A percentile compares a stretch with the other conserved stretches of the same genome.
Evolutionary conservation across 352 stramenopile species (phyloP).

Genomic region (Phytophthora litchii): DNA sequence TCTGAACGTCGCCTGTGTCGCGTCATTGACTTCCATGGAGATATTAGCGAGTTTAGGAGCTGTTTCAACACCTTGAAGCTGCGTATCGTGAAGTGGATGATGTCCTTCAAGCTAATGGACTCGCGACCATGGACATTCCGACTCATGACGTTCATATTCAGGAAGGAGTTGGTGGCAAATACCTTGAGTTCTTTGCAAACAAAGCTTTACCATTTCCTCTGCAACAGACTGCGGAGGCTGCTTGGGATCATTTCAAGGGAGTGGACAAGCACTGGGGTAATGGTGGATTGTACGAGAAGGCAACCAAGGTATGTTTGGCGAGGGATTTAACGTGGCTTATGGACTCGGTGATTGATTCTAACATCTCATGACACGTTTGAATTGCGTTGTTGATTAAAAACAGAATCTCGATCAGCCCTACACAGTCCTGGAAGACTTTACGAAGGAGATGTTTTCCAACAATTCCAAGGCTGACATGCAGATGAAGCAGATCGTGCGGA

Average conservation of each 20-base stretch:
- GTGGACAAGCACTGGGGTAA: constrained; percentile 24
- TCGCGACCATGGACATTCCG: constrained; percentile 18
- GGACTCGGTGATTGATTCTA: neutral
- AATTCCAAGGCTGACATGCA: constrained; percentile 22
- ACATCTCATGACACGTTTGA: too few species aligned
- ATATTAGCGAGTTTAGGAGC: constrained; percentile 28
- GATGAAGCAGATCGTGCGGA: constrained; percentile 27
- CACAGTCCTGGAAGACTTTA: constrained; percentile 26
- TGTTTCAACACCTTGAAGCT: constrained; percentile 30
- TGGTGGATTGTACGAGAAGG: constrained; percentile 28
- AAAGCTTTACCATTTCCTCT: constrained; percentile 25
- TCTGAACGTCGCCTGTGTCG: constrained; percentile 5
- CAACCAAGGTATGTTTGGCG: constrained; percentile 12
- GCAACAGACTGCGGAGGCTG: constrained; percentile 13
- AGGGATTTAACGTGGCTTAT: too few species aligned
- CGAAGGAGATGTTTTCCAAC: constrained; percentile 25
- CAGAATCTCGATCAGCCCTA: constrained; percentile 21
- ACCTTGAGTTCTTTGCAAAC: constrained; percentile 32
- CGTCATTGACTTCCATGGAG: constrained; percentile 14
- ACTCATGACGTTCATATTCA: constrained; percentile 24
- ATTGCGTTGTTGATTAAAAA: too few species aligned
- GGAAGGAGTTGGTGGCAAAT: constrained; percentile 29
- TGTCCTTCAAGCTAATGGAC: constrained; percentile 24
- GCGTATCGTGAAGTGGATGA: constrained; percentile 25
- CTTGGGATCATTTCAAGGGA: constrained; percentile 30